Evolutionary conservation across 345 rosid genomes (phyloP).

Genomic region (Bruguiera parviflora): DNA sequence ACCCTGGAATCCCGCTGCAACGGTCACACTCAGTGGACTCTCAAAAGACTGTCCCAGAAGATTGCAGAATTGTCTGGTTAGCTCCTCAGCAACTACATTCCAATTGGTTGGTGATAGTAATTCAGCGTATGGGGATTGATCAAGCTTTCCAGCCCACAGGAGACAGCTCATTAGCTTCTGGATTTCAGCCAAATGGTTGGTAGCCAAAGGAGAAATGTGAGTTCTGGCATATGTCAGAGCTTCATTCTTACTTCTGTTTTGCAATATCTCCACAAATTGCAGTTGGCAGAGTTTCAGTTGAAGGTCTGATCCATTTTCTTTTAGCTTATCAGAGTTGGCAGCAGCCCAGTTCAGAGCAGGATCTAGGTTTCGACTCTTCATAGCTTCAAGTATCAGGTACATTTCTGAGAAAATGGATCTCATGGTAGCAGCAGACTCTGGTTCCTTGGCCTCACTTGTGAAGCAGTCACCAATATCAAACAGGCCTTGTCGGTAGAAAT

Average conservation of each 20-base stretch:
- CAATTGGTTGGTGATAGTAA: constrained; percentile 41
- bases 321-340: constrained; percentile 52
- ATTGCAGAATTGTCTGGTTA: constrained; percentile 52
- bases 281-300: constrained; percentile 60
- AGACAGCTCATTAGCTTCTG: constrained; percentile 48
- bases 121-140: constrained; percentile 48
- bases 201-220: constrained; percentile 39
- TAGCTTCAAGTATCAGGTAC: constrained; percentile 57
- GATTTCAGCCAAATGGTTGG: constrained; percentile 37
- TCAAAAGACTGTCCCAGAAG: constrained; percentile 47
- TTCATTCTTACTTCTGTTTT: constrained; percentile 36
- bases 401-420: constrained; percentile 52
- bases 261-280: constrained; percentile 59
- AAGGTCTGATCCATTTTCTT: constrained; percentile 57
- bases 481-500: constrained; percentile 64
- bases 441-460: constrained; percentile 41
- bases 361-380: constrained; percentile 46
- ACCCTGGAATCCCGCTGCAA: constrained; percentile 59
- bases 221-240: constrained; percentile 60
- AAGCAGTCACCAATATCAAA: constrained; percentile 67
- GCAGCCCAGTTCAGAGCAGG: constrained; percentile 64
- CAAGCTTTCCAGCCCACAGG: constrained; percentile 45
- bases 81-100: constrained; percentile 38
- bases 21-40: constrained; percentile 45
- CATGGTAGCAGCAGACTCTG: constrained; percentile 38